phyloP scores from a whole-genome alignment of 768 basidiomycete species.

The Calocera viscosa region DNA sequence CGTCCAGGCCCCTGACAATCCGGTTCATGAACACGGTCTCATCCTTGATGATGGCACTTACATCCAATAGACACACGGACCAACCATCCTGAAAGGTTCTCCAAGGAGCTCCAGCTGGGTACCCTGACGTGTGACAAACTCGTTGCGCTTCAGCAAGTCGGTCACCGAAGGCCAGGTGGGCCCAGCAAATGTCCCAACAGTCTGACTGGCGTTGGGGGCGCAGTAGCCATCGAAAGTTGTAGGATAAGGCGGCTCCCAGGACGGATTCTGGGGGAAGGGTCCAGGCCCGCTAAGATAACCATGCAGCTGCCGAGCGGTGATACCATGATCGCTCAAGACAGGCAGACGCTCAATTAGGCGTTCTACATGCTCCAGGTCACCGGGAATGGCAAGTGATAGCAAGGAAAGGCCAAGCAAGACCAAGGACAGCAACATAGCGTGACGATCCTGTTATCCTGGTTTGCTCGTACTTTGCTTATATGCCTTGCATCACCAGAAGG shows the following conservation, averaged over 20 bases:
- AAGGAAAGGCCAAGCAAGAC: not conserved
- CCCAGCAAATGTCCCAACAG: not conserved
- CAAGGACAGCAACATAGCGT: not conserved
- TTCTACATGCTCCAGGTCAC: not conserved
- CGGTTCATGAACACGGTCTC: no score
- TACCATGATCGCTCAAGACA: not conserved
- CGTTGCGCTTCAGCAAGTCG: conserved; percentile 13
- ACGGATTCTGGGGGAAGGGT: not conserved
- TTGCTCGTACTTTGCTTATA: not conserved
- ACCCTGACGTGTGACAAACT: conserved; percentile 15
- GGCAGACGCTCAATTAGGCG: not conserved
- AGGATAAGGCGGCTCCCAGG: not conserved
- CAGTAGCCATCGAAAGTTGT: not conserved
- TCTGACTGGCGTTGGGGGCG: not conserved
- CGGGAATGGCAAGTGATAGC: not conserved
- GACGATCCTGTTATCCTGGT: not conserved
- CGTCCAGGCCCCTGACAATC: conserved; percentile 22
- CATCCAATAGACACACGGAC: conserved; percentile 27
- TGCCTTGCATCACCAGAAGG: not conserved
- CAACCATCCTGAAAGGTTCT: conserved; percentile 14
- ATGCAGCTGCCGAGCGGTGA: not conserved
- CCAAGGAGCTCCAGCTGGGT: conserved; percentile 16
- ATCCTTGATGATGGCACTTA: not conserved
- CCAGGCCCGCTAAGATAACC: not conserved
- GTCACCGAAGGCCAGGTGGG: conserved; percentile 12